phyloP scores from a whole-genome alignment of 2,329 filamentous ascomycete species.

The Fusarium sp. region DNA sequence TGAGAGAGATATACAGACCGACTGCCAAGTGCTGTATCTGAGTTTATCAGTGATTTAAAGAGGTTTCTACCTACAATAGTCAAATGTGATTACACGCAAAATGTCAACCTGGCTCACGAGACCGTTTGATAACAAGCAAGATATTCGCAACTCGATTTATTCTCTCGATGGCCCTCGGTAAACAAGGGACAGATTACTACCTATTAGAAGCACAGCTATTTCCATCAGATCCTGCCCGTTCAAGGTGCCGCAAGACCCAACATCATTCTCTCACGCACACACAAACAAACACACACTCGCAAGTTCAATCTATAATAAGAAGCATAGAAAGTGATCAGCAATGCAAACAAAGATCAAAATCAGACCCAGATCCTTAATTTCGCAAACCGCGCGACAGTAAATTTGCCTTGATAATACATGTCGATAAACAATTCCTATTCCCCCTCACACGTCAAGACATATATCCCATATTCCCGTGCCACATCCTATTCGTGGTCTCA shows the following conservation, averaged over 20 bases:
- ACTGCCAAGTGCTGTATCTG: not conserved
- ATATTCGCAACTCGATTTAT: not conserved
- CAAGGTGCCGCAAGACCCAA: not conserved
- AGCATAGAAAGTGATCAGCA: not conserved
- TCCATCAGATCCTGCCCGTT: not conserved
- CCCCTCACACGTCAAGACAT: slow-evolving; percentile 30
- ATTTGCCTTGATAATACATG: slow-evolving; percentile 41
- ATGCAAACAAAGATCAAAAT: not conserved
- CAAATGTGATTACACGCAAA: not conserved
- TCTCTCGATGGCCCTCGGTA: not conserved
- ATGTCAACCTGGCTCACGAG: not conserved
- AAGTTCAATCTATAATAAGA: not conserved
- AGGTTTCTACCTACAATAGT: not conserved
- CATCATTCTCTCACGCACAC: not conserved
- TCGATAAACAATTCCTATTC: slow-evolving; percentile 33
- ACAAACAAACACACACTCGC: not conserved
- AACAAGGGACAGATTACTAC: not conserved
- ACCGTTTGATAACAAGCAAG: not conserved
- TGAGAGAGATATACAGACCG: not conserved
- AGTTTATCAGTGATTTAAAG: not conserved
- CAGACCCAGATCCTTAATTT: slow-evolving; percentile 31
- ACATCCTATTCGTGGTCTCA: slow-evolving; percentile 30
- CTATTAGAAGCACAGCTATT: not conserved
- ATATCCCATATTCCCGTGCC: slow-evolving; percentile 33
- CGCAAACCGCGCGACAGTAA: slow-evolving; percentile 27